Conservation (phyloP, 169 alveolate genomes). For the Plasmodium coatneyi region DNA sequence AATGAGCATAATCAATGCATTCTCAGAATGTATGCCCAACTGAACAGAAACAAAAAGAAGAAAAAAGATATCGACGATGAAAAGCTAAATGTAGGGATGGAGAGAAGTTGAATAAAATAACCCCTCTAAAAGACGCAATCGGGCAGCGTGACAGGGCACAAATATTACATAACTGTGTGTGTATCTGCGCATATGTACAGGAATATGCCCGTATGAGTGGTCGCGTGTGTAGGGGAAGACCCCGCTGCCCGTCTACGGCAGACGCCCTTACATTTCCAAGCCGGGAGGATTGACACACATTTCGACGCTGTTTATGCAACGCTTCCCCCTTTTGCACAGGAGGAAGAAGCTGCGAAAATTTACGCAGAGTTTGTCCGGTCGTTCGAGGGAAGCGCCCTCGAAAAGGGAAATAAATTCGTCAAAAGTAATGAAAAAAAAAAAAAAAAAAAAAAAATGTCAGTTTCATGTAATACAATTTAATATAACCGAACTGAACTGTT, state of each 20-base stretch:
- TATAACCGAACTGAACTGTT: background rate
- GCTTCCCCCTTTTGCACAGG: conserved; percentile 40
- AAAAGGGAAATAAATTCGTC: conserved; percentile 55
- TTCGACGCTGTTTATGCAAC: background rate
- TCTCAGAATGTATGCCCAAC: conserved; percentile 58
- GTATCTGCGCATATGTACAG: background rate
- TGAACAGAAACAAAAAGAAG: conserved; percentile 64
- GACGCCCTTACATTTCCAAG: background rate
- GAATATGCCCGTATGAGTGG: background rate
- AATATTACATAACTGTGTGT: background rate
- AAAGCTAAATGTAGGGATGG: conserved; percentile 57
- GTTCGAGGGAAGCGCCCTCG: conserved; percentile 71
- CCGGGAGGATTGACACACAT: background rate
- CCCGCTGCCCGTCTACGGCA: background rate
- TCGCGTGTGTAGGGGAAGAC: background rate
- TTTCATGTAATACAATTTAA: background rate
- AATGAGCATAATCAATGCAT: background rate
- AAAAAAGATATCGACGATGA: conserved; percentile 54
- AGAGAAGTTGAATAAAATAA: background rate
- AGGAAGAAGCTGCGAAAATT: conserved; percentile 75
- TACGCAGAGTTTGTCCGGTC: conserved; percentile 77
- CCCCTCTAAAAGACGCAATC: background rate
- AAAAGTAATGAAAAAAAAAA: conserved; percentile 52
- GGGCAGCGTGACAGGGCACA: background rate
- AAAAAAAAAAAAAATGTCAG: background rate